Percentiles rank a stretch among this genome's conserved stretches.
These are phyloP conservation scores for Barnettozyma californica DNA, from an alignment of 805 yeast genomes.

Conservation along the genomic window DNA sequence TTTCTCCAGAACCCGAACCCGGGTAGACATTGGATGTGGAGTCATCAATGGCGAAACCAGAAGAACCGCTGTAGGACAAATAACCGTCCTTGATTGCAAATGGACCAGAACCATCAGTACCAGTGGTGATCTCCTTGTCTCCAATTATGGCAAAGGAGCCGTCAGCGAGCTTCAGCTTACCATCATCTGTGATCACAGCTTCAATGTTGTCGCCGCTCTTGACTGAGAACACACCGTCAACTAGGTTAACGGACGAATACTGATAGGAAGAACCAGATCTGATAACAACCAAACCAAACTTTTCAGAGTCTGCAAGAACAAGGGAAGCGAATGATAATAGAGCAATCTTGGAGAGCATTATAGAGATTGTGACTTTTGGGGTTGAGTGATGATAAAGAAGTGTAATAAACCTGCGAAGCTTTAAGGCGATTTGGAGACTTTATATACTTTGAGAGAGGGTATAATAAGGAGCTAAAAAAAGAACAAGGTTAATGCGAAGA, in stretches of 20 bases:
- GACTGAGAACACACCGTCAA: conserved; percentile 14
- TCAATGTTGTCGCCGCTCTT: neutral
- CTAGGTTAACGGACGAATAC: conserved; percentile 22
- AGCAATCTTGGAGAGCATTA: neutral
- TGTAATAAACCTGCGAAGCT: too few relatives aligned
- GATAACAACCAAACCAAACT: conserved; percentile 30
- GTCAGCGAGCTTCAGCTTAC: neutral
- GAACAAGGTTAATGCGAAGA: too few relatives aligned
- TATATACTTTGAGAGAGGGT: too few relatives aligned
- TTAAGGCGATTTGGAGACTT: too few relatives aligned
- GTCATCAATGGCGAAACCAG: conserved; percentile 34
- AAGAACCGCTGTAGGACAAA: conserved; percentile 31
- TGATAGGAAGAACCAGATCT: conserved; percentile 33
- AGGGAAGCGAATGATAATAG: conserved; percentile 20
- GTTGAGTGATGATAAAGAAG: too few relatives aligned
- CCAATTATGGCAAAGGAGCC: neutral
- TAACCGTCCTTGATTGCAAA: conserved; percentile 35
- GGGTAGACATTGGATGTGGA: conserved; percentile 6
- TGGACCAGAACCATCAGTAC: conserved; percentile 31
- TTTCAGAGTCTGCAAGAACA: conserved; percentile 32
- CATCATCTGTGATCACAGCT: neutral
- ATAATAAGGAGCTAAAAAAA: too few relatives aligned
- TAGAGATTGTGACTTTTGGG: too few relatives aligned
- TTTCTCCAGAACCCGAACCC: conserved; percentile 1
- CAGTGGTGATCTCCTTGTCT: conserved; percentile 9